phyloP scores from a whole-genome alignment of 1,284 basidiomycete genomes.

The Tilletia caries region DNA sequence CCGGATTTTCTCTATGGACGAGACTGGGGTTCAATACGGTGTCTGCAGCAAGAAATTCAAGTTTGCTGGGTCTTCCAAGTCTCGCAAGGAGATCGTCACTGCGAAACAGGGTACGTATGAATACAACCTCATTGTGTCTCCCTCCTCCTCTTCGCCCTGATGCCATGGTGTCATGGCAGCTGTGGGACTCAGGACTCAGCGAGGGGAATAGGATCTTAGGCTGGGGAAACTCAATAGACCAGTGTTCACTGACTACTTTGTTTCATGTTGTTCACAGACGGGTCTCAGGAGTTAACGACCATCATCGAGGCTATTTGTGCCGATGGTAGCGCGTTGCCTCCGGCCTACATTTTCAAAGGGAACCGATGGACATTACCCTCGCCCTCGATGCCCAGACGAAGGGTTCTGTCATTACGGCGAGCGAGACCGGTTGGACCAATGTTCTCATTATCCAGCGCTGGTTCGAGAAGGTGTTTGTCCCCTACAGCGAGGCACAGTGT shows the following conservation, averaged over 20 bases:
- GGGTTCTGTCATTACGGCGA: neutral
- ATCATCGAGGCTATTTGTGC: neutral
- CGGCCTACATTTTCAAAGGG: neutral
- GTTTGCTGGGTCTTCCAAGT: neutral
- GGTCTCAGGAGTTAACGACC: neutral
- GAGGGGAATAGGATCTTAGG: no score
- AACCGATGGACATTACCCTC: neutral
- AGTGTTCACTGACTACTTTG: no score
- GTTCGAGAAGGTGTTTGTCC: neutral
- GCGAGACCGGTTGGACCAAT: neutral
- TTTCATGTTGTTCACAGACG: neutral
- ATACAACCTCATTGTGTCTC: no score
- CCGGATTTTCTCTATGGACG: neutral
- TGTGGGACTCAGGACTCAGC: no score
- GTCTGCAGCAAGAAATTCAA: neutral
- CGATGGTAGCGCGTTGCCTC: neutral
- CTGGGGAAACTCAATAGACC: no score
- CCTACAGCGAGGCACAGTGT: neutral
- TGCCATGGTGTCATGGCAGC: no score
- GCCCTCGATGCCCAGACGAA: neutral
- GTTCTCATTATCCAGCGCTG: neutral
- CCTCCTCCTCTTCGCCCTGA: no score
- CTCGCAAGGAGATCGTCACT: neutral
- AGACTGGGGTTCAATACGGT: neutral
- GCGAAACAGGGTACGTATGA: no score